phyloP scores from a whole-genome alignment of 2,329 filamentous ascomycete genomes.

The Arthrobotrys pseudoclavata region DNA sequence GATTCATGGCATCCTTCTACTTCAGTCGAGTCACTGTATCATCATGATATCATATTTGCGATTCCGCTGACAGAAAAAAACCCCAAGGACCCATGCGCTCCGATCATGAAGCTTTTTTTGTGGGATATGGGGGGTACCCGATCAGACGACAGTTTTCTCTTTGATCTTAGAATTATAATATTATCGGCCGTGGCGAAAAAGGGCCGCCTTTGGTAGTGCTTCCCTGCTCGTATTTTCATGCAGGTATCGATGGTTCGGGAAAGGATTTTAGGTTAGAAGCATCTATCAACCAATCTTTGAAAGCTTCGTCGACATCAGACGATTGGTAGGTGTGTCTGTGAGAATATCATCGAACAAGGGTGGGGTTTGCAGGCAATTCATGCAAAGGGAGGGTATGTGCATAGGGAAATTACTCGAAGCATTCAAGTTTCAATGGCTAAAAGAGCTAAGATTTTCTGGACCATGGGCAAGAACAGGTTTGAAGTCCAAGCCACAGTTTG shows the following conservation, averaged over 20 bases:
- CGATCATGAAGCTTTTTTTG: conserved; percentile 27
- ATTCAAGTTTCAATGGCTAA: conserved; percentile 37
- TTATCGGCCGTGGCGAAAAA: conserved; percentile 50
- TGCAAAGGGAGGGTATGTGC: conserved; percentile 49
- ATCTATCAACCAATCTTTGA: conserved; percentile 36
- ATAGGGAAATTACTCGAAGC: conserved; percentile 16
- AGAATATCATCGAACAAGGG: conserved; percentile 56
- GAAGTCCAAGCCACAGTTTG: conserved; percentile 46
- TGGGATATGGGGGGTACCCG: conserved; percentile 41
- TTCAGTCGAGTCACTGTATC: conserved; percentile 22
- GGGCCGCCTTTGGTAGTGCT: neutral
- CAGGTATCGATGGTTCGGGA: conserved; percentile 35
- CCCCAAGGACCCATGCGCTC: conserved; percentile 30
- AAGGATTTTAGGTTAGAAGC: conserved; percentile 42
- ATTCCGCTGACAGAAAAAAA: conserved; percentile 51
- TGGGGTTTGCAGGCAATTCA: conserved; percentile 44
- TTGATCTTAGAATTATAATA: conserved; percentile 9
- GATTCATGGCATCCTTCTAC: conserved; percentile 25
- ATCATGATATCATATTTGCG: conserved; percentile 50
- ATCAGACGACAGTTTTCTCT: conserved; percentile 43
- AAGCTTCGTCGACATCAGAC: conserved; percentile 58
- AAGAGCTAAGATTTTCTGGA: conserved; percentile 46
- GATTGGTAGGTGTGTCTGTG: conserved; percentile 59
- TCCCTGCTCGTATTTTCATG: conserved; percentile 42
- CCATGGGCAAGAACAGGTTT: conserved; percentile 4